Base-by-base conservation (phyloP, 2,329 filamentous ascomycete species). In the Fragosphaeria purpurea region DNA sequence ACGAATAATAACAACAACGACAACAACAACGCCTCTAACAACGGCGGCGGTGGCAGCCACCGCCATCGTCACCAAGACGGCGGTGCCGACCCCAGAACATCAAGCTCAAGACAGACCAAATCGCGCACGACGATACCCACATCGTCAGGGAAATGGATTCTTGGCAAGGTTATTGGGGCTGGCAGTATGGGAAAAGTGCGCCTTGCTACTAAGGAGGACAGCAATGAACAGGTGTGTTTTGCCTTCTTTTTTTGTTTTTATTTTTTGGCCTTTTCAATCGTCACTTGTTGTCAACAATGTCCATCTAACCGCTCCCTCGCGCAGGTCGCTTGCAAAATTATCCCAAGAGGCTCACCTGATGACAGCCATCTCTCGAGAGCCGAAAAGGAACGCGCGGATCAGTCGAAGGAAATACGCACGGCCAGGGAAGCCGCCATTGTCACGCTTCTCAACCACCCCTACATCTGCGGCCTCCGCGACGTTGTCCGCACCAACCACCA, bases 131-230 rank as follows among this genome's bases (percentile, higher is more conserved):
- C 87, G 41, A 95, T 98, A 63, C 87, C 86, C 47, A 89, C 90
- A 4, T 83, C 86, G 44, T 89, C 90, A 10, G 93, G 93, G 52
- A 88, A 90, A 72, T 98, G 91, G 89, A 82, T 89, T 50, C 74
- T 98, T 48, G 91, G 91, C 53, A 97, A 97, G 74, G 97, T 93
- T 4, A 93, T 98, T 61, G 93, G 93, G 53, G 89, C 90, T 48
- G 93, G 93, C 47, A 97, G 91, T 67, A 98, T 98, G 93, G 93
- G 93, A 57, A 97, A 97, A 68, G 93, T 98, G 56, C 97, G 97
- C 71, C 74, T 98, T 58, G 93, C 93, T 31, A 87, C 87, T 61
- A 94, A 94, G 67, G 78, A 85, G 59, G 90, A 95, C 61, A 87
- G 86, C 22, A 86, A 85, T 59, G 93, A 97, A 72, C 87, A 96